A percentile compares a stretch with the other conserved stretches of the same genome.
phyloP scores from a whole-genome alignment of 225 moss, liverwort and hornwort genomes.

The Polytrichum commune region DNA sequence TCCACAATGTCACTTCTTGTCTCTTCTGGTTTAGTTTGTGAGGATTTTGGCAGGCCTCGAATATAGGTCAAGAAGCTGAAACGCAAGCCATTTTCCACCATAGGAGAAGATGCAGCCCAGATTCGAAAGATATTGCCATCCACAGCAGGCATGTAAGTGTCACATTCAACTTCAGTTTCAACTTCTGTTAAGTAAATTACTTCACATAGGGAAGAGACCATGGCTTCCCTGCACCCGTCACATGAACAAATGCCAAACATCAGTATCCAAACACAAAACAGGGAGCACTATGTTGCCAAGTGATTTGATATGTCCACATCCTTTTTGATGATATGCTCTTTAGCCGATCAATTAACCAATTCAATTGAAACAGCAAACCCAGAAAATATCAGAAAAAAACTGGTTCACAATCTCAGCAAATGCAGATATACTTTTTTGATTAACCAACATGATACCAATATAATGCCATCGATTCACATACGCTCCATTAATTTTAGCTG shows the following conservation, averaged over 20 bases:
- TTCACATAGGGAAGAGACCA: slow-evolving; percentile 67
- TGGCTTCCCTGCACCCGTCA: slow-evolving; percentile 56
- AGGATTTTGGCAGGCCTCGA: slow-evolving; percentile 21
- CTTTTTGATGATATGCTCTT: too few relatives aligned
- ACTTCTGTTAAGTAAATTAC: slow-evolving; percentile 84
- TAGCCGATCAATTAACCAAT: too few relatives aligned
- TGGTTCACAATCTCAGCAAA: too few relatives aligned
- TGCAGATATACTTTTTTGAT: too few relatives aligned
- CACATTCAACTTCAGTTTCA: slow-evolving; percentile 60
- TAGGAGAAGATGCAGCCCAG: slow-evolving; percentile 73
- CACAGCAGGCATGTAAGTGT: slow-evolving; percentile 72
- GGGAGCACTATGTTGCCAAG: too few relatives aligned
- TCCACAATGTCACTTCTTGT: not conserved
- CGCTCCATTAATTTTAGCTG: too few relatives aligned
- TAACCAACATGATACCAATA: too few relatives aligned
- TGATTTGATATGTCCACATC: too few relatives aligned
- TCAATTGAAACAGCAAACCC: too few relatives aligned
- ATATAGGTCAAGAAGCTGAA: slow-evolving; percentile 73
- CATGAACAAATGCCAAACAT: not conserved
- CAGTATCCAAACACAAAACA: too few relatives aligned
- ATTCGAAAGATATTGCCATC: slow-evolving; percentile 52
- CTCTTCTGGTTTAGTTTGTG: slow-evolving; percentile 6
- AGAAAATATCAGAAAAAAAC: too few relatives aligned
- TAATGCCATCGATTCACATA: too few relatives aligned
- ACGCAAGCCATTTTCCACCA: slow-evolving; percentile 65